Evolutionary conservation across 257 asterid genomes (phyloP), one percentile per base, ranked within the genome.

Genomic region (Solanum neorickii): DNA sequence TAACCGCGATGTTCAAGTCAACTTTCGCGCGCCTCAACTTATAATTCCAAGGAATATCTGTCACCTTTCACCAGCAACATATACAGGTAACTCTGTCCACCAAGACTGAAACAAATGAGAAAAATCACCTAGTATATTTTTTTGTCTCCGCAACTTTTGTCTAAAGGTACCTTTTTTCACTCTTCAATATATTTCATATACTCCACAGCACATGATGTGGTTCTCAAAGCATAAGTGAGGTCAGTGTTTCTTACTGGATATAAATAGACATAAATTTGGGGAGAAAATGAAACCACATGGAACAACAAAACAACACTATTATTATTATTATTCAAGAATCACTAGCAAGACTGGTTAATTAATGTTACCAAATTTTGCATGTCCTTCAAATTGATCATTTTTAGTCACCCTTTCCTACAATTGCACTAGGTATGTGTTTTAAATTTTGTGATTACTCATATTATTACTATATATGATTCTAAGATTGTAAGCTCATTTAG

Each of bases 141-240:
- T 2, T 33, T 4, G 16, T 65, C 18, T n/a, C 3, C 16, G 33
- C 33, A 20, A 9, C 25, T 59, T 41, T 44, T 88, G 68, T 87
- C 59, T 76, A 68, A 88, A 47, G 41, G 25, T 80, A 47, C 92
- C 94, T 94, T 93, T 95, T 90, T 93, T 91, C 84, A 89, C 62
- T 87, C 92, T 90, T 84, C 93, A 33, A 72, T 15, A 27, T 91
- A 27, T 91, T 91, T 86, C 84, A 44, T 73, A 86, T 88, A 31
- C 44, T 90, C 91, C 94, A 93, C 39, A 9, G 69, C 85, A 80
- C 97, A 94, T 93, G 94, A 77, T 88, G 72, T 93, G 94, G 93
- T 91, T 88, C 90, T 84, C 68, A 90, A 86, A 88, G 87, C 91
- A 87, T 49, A 31, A 85, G 82, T 90, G 87, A 91, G 69, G 90